Percentiles rank a stretch among this genome's conserved stretches.
Conservation (phyloP, 1,284 basidiomycete genomes). For the Puccinia horiana region DNA sequence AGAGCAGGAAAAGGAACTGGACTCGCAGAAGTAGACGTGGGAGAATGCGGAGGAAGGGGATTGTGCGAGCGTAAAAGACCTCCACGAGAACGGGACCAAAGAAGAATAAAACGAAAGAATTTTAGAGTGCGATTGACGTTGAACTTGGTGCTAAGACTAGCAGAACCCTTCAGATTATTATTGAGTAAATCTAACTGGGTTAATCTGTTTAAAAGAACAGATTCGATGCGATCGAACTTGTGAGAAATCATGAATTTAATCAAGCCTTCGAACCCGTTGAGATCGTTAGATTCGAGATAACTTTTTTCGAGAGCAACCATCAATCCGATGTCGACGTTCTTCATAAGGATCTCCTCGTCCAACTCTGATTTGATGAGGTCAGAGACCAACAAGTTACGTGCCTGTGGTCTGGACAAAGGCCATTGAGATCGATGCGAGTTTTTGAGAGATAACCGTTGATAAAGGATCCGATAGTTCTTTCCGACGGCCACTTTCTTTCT, state of each 20-base stretch:
- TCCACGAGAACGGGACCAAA: not conserved
- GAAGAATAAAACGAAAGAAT: not conserved
- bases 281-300: not conserved
- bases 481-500: not conserved
- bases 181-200: not conserved
- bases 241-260: not conserved
- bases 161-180: no score
- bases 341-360: not conserved
- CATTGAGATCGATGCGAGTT: not conserved
- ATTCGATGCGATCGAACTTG: not conserved
- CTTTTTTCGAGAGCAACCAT: not conserved
- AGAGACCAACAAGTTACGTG: not conserved
- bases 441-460: not conserved
- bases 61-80: not conserved
- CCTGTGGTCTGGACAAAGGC: not conserved
- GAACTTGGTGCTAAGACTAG: no score
- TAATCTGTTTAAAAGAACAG: not conserved
- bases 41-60: not conserved
- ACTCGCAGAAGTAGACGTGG: not conserved
- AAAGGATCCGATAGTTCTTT: constrained; percentile 1
- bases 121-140: not conserved
- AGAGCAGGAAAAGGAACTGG: not conserved
- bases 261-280: not conserved
- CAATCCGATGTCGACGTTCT: not conserved
- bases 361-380: not conserved